Base-by-base conservation (phyloP, 2,329 filamentous ascomycete genomes). In the Harringtonia lauricola region DNA sequence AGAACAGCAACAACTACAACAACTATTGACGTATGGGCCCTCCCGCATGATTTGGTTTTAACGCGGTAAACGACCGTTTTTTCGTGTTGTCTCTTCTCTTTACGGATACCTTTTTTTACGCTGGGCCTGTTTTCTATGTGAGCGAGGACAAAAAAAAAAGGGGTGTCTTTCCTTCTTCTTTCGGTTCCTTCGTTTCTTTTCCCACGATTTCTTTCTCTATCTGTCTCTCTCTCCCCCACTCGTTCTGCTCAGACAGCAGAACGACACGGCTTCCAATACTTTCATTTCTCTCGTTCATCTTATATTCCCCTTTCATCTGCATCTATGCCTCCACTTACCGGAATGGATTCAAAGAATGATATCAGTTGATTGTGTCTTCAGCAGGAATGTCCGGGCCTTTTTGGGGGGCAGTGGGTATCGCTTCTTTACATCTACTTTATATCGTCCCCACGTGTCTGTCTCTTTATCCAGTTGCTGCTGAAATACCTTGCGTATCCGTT, bases 301-400 rank as follows among this genome's bases (percentile, higher is more conserved):
- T n/a, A n/a, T n/a, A n/a, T 28, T 37, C 21, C 30, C 19, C 22
- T 15, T 29, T 40, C 31, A n/a, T 24, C 33, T n/a, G 33, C 36
- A 41, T 41, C 21, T 37, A 37, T 31, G 33, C 30, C 33, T 17
- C 38, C 17, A 41, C 19, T 36, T 30, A 18, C 8, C n/a, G 28
- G 38, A 45, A 26, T 26, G 40, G 33, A 26, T 41, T 37, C 29
- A 41, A 41, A 40, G 39, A 21, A 31, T 40, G 28, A 31, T 36
- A 38, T 36, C 24, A 30, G 40, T 31, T 24, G 24, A 42, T 19
- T 42, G 33, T n/a, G 26, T 35, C 24, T 36, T 28, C 30, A 19
- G 40, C 31, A 33, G 40, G 10, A n/a, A 19, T 42, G 40, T 28
- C 38, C 18, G 38, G 38, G 38, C 31, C 26, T 35, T 30, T 28